These are phyloP conservation scores for Phytophthora fragariaefolia DNA, from an alignment of 352 stramenopile species.

Conservation along the genomic window DNA sequence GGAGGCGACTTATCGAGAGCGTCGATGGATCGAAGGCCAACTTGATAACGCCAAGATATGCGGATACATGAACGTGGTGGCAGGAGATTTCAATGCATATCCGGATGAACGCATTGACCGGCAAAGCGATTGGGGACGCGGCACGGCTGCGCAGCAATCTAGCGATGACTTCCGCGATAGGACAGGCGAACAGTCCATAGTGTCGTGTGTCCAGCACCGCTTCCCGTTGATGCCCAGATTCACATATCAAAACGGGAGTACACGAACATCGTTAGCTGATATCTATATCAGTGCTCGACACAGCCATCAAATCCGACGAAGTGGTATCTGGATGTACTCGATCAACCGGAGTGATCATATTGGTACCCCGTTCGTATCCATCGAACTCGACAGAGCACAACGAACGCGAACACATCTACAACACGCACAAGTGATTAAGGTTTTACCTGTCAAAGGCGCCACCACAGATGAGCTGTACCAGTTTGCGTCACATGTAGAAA, in stretches of 20 bases:
- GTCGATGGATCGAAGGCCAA: not conserved
- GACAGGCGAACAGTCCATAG: not conserved
- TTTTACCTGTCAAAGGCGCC: not conserved
- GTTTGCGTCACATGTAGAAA: not conserved
- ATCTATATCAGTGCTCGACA: not conserved
- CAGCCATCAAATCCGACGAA: conserved; percentile 7
- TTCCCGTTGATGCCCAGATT: not conserved
- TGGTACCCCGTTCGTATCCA: not conserved
- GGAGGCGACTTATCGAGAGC: not conserved
- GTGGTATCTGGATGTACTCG: conserved; percentile 3
- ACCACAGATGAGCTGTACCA: not conserved
- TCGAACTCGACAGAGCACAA: not conserved
- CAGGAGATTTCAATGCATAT: conserved; percentile 3
- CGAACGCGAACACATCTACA: not conserved
- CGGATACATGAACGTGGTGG: conserved; percentile 3
- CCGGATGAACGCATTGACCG: not conserved
- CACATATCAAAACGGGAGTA: conserved; percentile 1
- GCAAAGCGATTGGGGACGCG: not conserved
- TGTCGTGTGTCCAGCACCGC: not conserved
- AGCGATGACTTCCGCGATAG: not conserved
- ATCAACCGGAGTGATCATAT: not conserved
- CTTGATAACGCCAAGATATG: not conserved
- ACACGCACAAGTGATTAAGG: not conserved
- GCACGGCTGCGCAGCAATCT: not conserved
- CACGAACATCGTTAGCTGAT: not conserved